Evolutionary conservation across 2,329 filamentous ascomycete species (phyloP).

Genomic region (Alternaria triticina): DNA sequence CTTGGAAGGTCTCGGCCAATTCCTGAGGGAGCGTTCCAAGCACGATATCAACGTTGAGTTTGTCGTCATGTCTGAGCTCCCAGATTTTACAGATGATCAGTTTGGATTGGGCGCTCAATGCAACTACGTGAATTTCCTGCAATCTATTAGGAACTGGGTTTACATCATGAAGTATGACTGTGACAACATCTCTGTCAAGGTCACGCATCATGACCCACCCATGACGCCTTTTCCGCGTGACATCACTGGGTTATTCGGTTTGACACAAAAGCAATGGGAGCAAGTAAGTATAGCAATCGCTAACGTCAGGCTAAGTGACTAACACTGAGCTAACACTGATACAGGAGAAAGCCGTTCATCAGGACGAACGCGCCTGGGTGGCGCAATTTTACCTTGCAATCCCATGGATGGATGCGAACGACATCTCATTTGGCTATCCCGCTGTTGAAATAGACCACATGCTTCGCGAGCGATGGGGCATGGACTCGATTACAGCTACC

Average conservation of each 20-base stretch:
- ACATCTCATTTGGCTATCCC: not conserved
- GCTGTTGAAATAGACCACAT: not conserved
- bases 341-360: conserved; percentile 10
- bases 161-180: conserved; percentile 27
- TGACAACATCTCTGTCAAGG: conserved; percentile 12
- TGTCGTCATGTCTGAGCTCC: conserved; percentile 24
- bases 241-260: conserved; percentile 16
- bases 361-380: not conserved
- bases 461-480: conserved; percentile 19
- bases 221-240: conserved; percentile 23
- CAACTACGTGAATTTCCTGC: conserved; percentile 20
- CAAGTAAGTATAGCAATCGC: conserved; percentile 11
- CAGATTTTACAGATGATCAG: not conserved
- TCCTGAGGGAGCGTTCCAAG: not conserved
- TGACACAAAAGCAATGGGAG: conserved; percentile 29
- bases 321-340: not conserved
- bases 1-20: not conserved
- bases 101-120: not conserved
- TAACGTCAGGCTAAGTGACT: not conserved
- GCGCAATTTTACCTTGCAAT: not conserved
- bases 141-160: conserved; percentile 22
- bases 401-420: not conserved
- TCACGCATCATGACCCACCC: conserved; percentile 26
- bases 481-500: not conserved
- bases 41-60: conserved; percentile 23